Percentiles rank a stretch among this genome's conserved stretches.
phyloP scores from a whole-genome alignment of 2,329 filamentous ascomycete genomes.

The Penicillium sp. region DNA sequence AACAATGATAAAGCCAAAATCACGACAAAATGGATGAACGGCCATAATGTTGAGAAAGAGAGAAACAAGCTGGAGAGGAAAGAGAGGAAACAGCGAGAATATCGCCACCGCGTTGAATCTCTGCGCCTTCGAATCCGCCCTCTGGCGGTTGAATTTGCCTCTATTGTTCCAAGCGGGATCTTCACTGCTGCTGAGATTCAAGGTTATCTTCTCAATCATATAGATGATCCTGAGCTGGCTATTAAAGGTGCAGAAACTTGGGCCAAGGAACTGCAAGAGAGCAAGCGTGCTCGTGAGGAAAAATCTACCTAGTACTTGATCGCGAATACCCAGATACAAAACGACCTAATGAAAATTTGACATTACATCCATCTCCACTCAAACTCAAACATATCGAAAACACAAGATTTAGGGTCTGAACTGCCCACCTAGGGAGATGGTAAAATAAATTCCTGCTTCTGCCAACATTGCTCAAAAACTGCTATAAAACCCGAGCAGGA shows the following conservation, averaged over 20 bases:
- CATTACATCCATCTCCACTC: neutral
- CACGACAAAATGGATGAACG: neutral
- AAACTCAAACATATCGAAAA: neutral
- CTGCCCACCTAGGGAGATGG: neutral
- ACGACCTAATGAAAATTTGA: neutral
- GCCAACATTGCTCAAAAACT: neutral
- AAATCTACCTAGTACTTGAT: neutral
- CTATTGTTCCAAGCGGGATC: conserved; percentile 29
- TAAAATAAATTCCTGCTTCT: neutral
- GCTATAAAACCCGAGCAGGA: neutral
- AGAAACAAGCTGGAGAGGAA: neutral
- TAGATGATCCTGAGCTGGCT: conserved; percentile 30
- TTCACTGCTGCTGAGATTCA: conserved; percentile 43
- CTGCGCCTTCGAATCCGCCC: conserved; percentile 19
- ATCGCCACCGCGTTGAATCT: conserved; percentile 3
- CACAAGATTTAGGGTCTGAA: neutral
- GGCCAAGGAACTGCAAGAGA: conserved; percentile 25
- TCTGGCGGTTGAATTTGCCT: conserved; percentile 32
- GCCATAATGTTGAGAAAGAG: conserved; percentile 3
- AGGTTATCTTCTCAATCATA: conserved; percentile 38
- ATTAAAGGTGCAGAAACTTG: conserved; percentile 30
- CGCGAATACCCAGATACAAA: neutral
- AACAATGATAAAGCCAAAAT: conserved; percentile 3
- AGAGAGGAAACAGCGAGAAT: neutral
- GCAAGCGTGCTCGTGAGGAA: conserved; percentile 21